phyloP scores from a whole-genome alignment of 2,329 filamentous ascomycete genomes.

The Simplicillium aogashimaense region DNA sequence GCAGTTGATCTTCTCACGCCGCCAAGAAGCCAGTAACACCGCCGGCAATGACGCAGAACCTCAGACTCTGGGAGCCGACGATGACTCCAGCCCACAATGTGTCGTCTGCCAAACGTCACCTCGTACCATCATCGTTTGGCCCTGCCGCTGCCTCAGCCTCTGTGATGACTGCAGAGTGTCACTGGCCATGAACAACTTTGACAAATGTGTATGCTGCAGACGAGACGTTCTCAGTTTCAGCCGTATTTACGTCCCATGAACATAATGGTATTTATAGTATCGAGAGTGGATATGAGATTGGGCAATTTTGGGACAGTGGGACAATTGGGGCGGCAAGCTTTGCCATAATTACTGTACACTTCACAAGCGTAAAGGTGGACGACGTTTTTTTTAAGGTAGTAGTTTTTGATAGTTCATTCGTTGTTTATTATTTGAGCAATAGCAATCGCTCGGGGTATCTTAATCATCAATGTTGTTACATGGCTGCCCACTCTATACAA shows the following conservation, averaged over 20 bases:
- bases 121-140: slow-evolving; percentile 88
- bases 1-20: slow-evolving; percentile 46
- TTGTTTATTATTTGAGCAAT: not conserved
- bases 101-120: slow-evolving; percentile 87
- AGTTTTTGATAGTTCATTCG: not conserved
- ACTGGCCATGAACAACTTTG: slow-evolving; percentile 93
- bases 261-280: not conserved
- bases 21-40: slow-evolving; percentile 16
- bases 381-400: not conserved
- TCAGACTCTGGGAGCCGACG: slow-evolving; percentile 39
- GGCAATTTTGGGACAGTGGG: not conserved
- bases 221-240: slow-evolving; percentile 84
- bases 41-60: slow-evolving; percentile 37
- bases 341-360: not conserved
- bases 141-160: slow-evolving; percentile 85
- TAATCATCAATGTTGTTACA: slow-evolving; percentile 42
- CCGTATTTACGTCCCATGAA: slow-evolving; percentile 74
- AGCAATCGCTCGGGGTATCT: not conserved
- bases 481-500: slow-evolving; percentile 87
- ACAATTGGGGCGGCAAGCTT: not conserved
- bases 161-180: slow-evolving; percentile 94
- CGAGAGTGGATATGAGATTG: slow-evolving; percentile 1
- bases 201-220: slow-evolving; percentile 90
- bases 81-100: slow-evolving; percentile 52
- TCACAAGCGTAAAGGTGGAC: not conserved